Percentiles rank a stretch among this genome's conserved stretches.
phyloP scores from a whole-genome alignment of 805 yeast species.

The Suhomyces sp. region DNA sequence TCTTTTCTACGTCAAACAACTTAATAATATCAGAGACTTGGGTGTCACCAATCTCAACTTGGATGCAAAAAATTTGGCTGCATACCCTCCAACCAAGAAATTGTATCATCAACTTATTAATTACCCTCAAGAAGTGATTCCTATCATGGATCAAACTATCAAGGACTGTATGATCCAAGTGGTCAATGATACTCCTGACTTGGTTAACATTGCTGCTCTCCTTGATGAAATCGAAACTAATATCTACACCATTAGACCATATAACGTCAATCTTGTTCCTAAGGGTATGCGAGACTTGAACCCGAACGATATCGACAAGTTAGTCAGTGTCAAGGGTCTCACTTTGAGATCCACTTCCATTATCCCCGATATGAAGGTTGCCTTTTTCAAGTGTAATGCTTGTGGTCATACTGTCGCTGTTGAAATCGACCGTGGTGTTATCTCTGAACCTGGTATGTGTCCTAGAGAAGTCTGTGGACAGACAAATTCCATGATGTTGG shows the following conservation, averaged over 20 bases:
- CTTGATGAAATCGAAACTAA: slow-evolving; percentile 75
- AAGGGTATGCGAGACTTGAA: slow-evolving; percentile 19
- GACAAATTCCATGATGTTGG: slow-evolving; percentile 80
- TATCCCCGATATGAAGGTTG: slow-evolving; percentile 97
- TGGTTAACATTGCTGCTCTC: slow-evolving; percentile 27
- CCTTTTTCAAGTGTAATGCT: slow-evolving; percentile 91
- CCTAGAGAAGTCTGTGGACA: slow-evolving; percentile 86
- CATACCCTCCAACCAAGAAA: slow-evolving; percentile 73
- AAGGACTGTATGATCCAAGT: slow-evolving; percentile 84
- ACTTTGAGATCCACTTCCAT: slow-evolving; percentile 86
- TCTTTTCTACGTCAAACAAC: slow-evolving; percentile 67
- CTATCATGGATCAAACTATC: slow-evolving; percentile 95
- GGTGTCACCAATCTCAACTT: slow-evolving; percentile 82
- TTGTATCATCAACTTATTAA: slow-evolving; percentile 82
- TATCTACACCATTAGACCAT: slow-evolving; percentile 87
- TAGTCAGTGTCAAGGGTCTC: slow-evolving; percentile 87
- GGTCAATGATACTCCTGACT: slow-evolving; percentile 47
- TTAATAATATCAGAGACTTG: slow-evolving; percentile 71
- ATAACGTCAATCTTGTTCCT: slow-evolving; percentile 62
- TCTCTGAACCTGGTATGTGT: slow-evolving; percentile 89
- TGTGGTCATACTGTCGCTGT: slow-evolving; percentile 92
- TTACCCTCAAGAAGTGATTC: slow-evolving; percentile 95
- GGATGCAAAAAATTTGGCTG: slow-evolving; percentile 76
- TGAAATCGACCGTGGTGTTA: slow-evolving; percentile 91
- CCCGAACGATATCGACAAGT: slow-evolving; percentile 59